Conservation (phyloP, 805 yeast species). For the Debaryomyces prosopidis region DNA sequence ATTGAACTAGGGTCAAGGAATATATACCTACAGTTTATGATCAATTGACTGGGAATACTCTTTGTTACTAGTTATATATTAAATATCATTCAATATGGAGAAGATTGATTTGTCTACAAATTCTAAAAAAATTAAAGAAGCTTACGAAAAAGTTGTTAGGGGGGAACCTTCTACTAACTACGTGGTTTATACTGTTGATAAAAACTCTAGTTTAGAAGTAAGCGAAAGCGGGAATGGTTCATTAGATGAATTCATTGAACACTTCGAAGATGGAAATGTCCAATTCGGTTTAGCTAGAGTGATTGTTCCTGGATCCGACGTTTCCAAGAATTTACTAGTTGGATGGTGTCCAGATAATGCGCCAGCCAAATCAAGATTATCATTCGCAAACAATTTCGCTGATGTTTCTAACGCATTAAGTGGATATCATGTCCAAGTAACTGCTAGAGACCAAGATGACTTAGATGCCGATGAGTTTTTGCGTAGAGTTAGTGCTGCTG, state of each 20-base stretch:
- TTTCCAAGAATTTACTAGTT: constrained; percentile 75
- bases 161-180: constrained; percentile 72
- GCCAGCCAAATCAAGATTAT: constrained; percentile 71
- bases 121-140: constrained; percentile 70
- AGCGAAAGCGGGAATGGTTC: constrained; percentile 59
- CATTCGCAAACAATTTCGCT: constrained; percentile 76
- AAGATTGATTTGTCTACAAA: constrained; percentile 62
- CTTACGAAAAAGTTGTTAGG: constrained; percentile 76
- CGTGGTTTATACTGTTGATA: constrained; percentile 78
- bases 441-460: constrained; percentile 94
- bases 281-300: constrained; percentile 91
- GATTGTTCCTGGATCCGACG: constrained; percentile 88
- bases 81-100: constrained; percentile 42
- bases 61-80: no score
- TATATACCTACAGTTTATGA: no score
- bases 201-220: constrained; percentile 49
- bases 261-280: constrained; percentile 83
- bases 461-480: constrained; percentile 76
- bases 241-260: constrained; percentile 73
- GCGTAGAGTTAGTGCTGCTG: constrained; percentile 79
- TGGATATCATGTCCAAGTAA: constrained; percentile 93
- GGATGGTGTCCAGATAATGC: constrained; percentile 99
- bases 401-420: constrained; percentile 67
- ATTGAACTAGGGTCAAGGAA: no score
- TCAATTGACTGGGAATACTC: no score